phyloP scores from a whole-genome alignment of 2,329 filamentous ascomycete species.

The Aspergillus spinulosporus region DNA sequence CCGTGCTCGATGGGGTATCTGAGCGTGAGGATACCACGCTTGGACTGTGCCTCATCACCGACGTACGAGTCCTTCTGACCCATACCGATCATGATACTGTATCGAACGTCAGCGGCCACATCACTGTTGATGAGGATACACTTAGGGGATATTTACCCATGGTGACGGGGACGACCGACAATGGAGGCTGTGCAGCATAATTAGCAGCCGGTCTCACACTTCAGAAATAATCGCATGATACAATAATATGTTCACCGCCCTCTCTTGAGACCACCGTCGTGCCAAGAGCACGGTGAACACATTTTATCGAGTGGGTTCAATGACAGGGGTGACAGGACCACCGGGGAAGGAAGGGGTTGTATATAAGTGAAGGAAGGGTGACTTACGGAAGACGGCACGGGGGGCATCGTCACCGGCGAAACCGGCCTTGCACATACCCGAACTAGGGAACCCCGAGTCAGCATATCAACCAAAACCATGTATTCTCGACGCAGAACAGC shows the following conservation, averaged over 20 bases:
- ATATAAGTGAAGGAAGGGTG: slow-evolving; percentile 22
- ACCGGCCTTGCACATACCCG: slow-evolving; percentile 99
- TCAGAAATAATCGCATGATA: neutral
- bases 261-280: slow-evolving; percentile 15
- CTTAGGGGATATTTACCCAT: slow-evolving; percentile 73
- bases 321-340: slow-evolving; percentile 18
- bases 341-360: slow-evolving; percentile 26
- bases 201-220: slow-evolving; percentile 24
- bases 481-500: neutral
- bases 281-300: slow-evolving; percentile 28
- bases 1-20: slow-evolving; percentile 99
- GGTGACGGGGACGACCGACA: slow-evolving; percentile 98
- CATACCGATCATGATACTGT: slow-evolving; percentile 99
- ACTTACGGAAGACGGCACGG: slow-evolving; percentile 99
- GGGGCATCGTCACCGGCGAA: slow-evolving; percentile 99
- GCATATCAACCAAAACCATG: slow-evolving; percentile 11
- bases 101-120: slow-evolving; percentile 35
- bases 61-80: slow-evolving; percentile 99
- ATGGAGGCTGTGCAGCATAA: slow-evolving; percentile 73
- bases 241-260: slow-evolving; percentile 9
- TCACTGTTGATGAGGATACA: slow-evolving; percentile 3
- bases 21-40: slow-evolving; percentile 99
- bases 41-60: slow-evolving; percentile 99
- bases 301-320: slow-evolving; percentile 4
- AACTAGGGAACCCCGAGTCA: slow-evolving; percentile 59